Base-by-base conservation (phyloP, 2,329 filamentous ascomycete genomes). In the Capronia epimyces region DNA sequence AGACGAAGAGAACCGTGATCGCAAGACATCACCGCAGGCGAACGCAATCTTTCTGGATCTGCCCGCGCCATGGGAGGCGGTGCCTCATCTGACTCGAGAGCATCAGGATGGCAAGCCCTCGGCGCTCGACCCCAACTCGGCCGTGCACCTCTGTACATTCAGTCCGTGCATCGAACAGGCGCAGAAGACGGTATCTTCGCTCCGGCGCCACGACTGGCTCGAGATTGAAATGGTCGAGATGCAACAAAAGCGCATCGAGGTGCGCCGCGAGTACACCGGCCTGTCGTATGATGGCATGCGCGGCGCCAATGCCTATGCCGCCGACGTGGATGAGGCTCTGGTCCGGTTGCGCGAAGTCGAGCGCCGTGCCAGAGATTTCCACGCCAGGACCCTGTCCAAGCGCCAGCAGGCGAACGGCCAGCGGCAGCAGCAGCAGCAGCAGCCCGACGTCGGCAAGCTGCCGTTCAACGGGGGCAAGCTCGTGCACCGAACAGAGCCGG, bases 101-200 rank as follows among this genome's bases (percentile, higher is more conserved):
- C 60, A 66, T 8, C 24, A 21, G 1, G 49, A 62, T 3, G 60
- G 65, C 3, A 66, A 66, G 3, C 56, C 58, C 0, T 77, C 78
- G 1, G 76, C 80, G 0, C 75, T 97, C 9, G 84, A 93, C 59
- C 82, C 87, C 0, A 76, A 77, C n/a, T 77, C 80, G 36, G 78
- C 85, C 3, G 81, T 84, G 1, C 79, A 93, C 64, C 79, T 98
- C 48, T 98, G 93, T 73, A 94, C 89, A 0, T 98, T 98, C 71
- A 94, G 87, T 1, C 93, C 93, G 0, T 98, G 93, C 69, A 94
- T 98, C 59, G 93, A 98, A 70, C 93, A 98, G 72, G 91, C 94
- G 18, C 89, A 86, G 46, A 81, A 83, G 49, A 97, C 93, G 0
- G 83, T 95, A 47, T 84, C 87, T 9, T 80, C 81, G 10, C 78